phyloP scores from a whole-genome alignment of 225 moss, liverwort and hornwort species.

The Bryum argenteum region DNA sequence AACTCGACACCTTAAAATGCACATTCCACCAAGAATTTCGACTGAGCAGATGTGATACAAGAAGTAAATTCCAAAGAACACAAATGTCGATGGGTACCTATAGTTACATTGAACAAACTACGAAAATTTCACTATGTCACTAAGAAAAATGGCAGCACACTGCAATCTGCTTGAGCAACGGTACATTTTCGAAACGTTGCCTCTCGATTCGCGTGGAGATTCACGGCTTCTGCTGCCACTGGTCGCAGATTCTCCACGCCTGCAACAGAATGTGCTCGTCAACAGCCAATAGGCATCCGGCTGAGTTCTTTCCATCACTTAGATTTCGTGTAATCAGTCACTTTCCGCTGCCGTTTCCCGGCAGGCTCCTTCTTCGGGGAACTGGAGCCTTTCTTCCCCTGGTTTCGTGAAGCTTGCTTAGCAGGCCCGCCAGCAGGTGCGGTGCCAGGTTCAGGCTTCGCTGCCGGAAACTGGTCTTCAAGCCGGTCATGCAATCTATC shows the following conservation, averaged over 20 bases:
- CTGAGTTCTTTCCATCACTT: not conserved
- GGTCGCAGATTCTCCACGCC: not conserved
- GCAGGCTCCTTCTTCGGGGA: slow-evolving; percentile 27
- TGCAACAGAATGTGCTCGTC: not conserved
- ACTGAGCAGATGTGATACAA: too few species aligned
- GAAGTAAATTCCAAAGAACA: too few species aligned
- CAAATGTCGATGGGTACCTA: too few species aligned
- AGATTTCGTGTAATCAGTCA: slow-evolving; percentile 55
- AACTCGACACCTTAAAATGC: too few species aligned
- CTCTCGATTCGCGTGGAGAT: too few species aligned
- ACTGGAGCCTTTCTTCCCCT: slow-evolving; percentile 19
- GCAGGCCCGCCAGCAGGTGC: slow-evolving; percentile 1
- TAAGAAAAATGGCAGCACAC: too few species aligned
- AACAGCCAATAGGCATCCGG: too few species aligned
- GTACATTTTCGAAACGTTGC: too few species aligned
- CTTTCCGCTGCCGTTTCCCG: slow-evolving; percentile 63
- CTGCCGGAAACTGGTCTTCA: slow-evolving; percentile 37
- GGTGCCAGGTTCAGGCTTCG: slow-evolving; percentile 4
- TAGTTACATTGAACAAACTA: too few species aligned
- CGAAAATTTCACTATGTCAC: too few species aligned
- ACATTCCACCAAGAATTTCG: too few species aligned
- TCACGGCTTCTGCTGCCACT: not conserved
- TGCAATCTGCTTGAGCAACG: too few species aligned
- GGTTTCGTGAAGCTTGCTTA: slow-evolving; percentile 27
- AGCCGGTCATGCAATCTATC: slow-evolving; percentile 53